phyloP scores from a whole-genome alignment of 176 grass and related monocot species.

The Melocanna baccifera region DNA sequence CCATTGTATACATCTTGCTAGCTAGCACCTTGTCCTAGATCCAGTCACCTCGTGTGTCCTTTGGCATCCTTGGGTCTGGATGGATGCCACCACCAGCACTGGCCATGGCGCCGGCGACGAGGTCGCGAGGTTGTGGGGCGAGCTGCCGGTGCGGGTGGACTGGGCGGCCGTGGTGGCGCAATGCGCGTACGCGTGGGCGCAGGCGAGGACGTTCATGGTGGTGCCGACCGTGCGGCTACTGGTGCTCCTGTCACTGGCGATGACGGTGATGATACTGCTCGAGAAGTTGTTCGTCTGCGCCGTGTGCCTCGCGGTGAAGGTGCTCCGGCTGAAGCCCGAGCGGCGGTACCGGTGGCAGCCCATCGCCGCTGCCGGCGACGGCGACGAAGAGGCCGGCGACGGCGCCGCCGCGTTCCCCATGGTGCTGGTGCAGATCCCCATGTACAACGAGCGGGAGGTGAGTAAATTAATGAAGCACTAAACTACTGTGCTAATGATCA shows the following conservation, averaged over 20 bases:
- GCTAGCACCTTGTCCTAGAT: neutral
- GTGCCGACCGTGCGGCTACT: conserved; percentile 44
- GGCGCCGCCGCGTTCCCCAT: conserved; percentile 34
- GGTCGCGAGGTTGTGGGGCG: conserved; percentile 34
- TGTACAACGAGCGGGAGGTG: conserved; percentile 98
- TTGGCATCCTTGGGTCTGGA: neutral
- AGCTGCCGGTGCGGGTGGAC: conserved; percentile 37
- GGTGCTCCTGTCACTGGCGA: conserved; percentile 40
- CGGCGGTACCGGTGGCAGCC: conserved; percentile 57
- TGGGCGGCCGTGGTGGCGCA: conserved; percentile 37
- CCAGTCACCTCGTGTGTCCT: neutral
- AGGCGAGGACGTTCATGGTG: conserved; percentile 35
- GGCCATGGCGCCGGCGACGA: neutral
- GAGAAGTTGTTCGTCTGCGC: conserved; percentile 66
- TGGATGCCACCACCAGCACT: neutral
- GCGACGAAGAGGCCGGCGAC: conserved; percentile 28
- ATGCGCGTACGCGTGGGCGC: conserved; percentile 22
- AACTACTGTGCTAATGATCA: neutral
- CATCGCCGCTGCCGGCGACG: neutral
- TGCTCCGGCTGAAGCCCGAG: conserved; percentile 45
- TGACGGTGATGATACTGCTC: conserved; percentile 66
- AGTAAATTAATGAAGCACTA: neutral
- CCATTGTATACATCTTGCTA: neutral
- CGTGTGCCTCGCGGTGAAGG: conserved; percentile 32
- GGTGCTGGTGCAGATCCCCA: conserved; percentile 97